These are phyloP conservation scores for Zoysia pacifica DNA, from an alignment of 176 grass and related monocot species.

Conservation along the genomic window DNA sequence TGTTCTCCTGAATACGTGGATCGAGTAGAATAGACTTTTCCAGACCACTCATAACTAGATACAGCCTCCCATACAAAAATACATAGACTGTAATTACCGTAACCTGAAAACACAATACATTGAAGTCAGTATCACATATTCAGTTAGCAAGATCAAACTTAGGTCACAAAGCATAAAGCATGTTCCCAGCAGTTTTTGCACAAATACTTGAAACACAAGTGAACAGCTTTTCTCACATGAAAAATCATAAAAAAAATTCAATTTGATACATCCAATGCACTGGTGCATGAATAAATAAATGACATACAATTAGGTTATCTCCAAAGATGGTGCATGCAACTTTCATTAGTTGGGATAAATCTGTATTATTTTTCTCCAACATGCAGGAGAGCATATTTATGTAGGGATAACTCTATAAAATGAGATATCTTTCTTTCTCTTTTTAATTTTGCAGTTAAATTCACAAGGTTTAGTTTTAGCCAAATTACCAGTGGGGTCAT, in stretches of 20 bases:
- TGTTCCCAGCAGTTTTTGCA: background rate
- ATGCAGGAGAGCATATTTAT: no score
- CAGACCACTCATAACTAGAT: constrained; percentile 89
- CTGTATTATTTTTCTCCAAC: no score
- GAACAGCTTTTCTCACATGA: background rate
- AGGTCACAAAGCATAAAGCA: background rate
- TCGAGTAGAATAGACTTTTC: constrained; percentile 84
- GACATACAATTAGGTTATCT: background rate
- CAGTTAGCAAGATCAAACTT: background rate
- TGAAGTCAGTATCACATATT: constrained; percentile 31
- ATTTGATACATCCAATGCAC: background rate
- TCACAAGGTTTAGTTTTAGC: background rate
- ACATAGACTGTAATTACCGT: constrained; percentile 92
- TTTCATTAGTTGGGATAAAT: background rate
- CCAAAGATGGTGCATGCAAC: background rate
- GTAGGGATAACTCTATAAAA: no score
- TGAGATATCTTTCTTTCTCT: no score
- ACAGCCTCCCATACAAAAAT: constrained; percentile 89
- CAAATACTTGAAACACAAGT: constrained; percentile 6
- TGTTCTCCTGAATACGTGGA: constrained; percentile 63
- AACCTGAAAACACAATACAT: constrained; percentile 53
- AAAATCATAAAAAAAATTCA: background rate
- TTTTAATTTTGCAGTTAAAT: constrained; percentile 11
- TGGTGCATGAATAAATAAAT: constrained; percentile 13
- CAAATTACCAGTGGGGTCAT: background rate